phyloP scores from a whole-genome alignment of 176 grass and related monocot species.

The Areca catechu region DNA sequence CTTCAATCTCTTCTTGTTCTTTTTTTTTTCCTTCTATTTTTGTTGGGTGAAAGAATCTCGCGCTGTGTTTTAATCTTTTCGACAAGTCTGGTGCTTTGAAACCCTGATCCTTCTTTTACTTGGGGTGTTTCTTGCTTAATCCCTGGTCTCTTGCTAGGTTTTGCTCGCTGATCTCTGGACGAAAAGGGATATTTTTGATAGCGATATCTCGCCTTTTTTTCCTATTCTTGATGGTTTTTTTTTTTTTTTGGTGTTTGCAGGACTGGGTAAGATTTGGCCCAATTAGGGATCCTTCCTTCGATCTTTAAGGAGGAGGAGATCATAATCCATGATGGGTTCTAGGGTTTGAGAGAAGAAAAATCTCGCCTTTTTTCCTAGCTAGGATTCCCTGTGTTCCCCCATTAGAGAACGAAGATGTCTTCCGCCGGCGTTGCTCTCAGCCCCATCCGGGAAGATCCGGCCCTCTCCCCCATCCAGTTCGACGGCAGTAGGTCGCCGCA shows the following conservation, averaged over 20 bases:
- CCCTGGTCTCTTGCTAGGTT: too few relatives aligned
- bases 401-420: conserved; percentile 8
- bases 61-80: too few relatives aligned
- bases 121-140: too few relatives aligned
- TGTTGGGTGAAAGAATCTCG: too few relatives aligned
- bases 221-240: background rate
- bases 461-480: background rate
- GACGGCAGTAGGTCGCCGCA: conserved; percentile 2
- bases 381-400: background rate
- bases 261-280: background rate
- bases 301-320: background rate
- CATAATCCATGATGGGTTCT: conserved; percentile 1
- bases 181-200: too few relatives aligned
- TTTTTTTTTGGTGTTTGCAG: background rate
- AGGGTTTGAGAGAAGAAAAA: conserved; percentile 1
- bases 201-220: too few relatives aligned
- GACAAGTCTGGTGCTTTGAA: too few relatives aligned
- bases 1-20: too few relatives aligned
- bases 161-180: too few relatives aligned
- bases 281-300: background rate
- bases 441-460: conserved; percentile 5
- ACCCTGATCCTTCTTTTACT: too few relatives aligned
- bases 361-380: background rate
- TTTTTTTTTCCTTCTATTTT: too few relatives aligned
- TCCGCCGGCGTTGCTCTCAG: conserved; percentile 1